Conservation (phyloP, 495 filamentous ascomycete genomes). For the Aspergillus bertholletiae region DNA sequence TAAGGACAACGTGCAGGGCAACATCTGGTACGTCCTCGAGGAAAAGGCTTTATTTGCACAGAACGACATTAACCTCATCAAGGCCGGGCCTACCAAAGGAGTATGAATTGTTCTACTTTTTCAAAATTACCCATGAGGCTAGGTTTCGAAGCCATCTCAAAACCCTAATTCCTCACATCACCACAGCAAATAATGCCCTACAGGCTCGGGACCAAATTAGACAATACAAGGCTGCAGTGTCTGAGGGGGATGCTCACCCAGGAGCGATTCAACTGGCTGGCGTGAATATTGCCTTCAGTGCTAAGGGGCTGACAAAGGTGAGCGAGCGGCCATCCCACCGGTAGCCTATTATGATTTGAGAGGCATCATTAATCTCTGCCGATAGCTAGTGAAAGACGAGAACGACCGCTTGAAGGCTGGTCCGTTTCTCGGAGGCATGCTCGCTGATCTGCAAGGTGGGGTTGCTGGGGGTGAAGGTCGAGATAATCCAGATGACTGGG, state of each 20-base stretch:
- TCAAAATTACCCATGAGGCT: constrained; percentile 21
- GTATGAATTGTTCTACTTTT: constrained; percentile 27
- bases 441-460: neutral
- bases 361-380: neutral
- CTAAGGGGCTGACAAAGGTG: constrained; percentile 27
- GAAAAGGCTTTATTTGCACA: neutral
- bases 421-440: neutral
- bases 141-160: constrained; percentile 26
- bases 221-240: neutral
- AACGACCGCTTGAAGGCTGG: neutral
- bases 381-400: neutral
- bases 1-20: constrained; percentile 16
- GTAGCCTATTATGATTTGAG: neutral
- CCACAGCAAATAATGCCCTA: constrained; percentile 7
- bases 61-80: neutral
- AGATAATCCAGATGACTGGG: neutral
- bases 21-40: constrained; percentile 10
- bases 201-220: constrained; percentile 5
- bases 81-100: constrained; percentile 32
- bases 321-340: neutral
- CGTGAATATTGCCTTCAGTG: constrained; percentile 28
- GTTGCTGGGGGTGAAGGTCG: neutral
- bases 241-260: neutral
- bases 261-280: constrained; percentile 2
- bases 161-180: constrained; percentile 16